Conservation (phyloP, 495 filamentous ascomycete genomes). For the Lentithecium fluviatile region DNA sequence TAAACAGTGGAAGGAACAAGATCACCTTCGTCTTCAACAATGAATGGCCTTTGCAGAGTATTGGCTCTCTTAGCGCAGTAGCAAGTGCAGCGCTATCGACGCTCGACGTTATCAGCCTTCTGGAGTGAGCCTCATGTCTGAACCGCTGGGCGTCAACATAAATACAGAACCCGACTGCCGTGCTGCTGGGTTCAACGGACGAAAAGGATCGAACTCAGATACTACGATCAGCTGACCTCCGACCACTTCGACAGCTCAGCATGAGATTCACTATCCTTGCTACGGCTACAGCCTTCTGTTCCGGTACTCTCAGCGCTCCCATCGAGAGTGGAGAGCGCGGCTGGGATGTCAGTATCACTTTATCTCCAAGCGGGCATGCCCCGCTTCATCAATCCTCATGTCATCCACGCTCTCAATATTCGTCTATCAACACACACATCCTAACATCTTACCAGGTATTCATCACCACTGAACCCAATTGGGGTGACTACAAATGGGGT, state of each 20-base stretch:
- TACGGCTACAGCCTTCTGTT: neutral
- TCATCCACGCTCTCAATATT: neutral
- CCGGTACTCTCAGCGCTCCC: no score
- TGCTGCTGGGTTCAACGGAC: neutral
- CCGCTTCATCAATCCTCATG: neutral
- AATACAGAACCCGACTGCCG: neutral
- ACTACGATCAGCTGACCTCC: neutral
- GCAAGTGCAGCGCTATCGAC: neutral
- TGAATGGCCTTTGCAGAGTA: neutral
- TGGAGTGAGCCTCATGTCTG: neutral
- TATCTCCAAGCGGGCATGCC: neutral
- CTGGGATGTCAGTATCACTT: neutral
- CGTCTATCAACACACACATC: neutral
- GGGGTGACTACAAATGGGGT: constrained; percentile 1
- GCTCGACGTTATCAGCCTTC: no score
- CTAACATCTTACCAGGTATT: constrained; percentile 5
- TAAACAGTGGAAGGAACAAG: no score
- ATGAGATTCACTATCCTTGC: neutral
- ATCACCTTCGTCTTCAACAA: neutral
- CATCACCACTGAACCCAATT: constrained; percentile 7
- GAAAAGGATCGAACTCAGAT: neutral
- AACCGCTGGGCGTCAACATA: neutral
- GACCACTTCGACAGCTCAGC: neutral
- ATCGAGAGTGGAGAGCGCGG: no score
- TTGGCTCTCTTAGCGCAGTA: neutral